Base-by-base conservation (phyloP, 129 eudicot genomes). In the Pseudognaphalium luteoalbum region DNA sequence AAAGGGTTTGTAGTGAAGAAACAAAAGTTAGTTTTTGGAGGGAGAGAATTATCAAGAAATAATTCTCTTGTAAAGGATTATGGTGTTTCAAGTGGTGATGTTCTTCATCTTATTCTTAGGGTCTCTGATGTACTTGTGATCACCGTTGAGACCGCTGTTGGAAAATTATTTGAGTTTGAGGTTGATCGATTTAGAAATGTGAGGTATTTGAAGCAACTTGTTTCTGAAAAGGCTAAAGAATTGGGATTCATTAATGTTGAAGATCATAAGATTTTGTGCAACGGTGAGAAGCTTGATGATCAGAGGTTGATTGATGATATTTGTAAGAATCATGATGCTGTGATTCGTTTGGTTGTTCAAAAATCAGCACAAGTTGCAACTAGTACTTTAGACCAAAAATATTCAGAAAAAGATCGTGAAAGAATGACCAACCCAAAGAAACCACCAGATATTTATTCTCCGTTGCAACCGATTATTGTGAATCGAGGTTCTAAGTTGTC, bases 241-340 rank as follows among this genome's bases (percentile, higher is more conserved):
- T 70, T 41, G 17, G 83, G 80, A 6, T 76, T 88, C 34, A 71
- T 81, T 11, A 81, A 86, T 66, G 78, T 54, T 29, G 80, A 86
- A 50, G 89, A 86, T 59, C 84, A 83, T 20, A 86, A 86, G 4
- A 81, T 91, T 16, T 76, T 88, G 59, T 73, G 78, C 35, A 47
- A 86, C 39, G 97, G 93, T 30, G 85, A 84, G 84, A 86, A 68
- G 81, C 91, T 91, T 76, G 93, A 91, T 60, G 97, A 91, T 74
- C 85, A 86, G 57, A 81, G 78, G 66, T 15, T 91, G 37, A 88
- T 91, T 52, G 81, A 91, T 70, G 97, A 91, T 64, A 68, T 88
- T 29, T 82, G 86, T 32, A 75, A 80, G 85, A 58, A 82, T 41
- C 41, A 35, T 57, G 88, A 88, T 78, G 87, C 82, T 4, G 85